Evolutionary conservation across 768 basidiomycete species (phyloP).

Genomic region (Tulasnella calospora): DNA sequence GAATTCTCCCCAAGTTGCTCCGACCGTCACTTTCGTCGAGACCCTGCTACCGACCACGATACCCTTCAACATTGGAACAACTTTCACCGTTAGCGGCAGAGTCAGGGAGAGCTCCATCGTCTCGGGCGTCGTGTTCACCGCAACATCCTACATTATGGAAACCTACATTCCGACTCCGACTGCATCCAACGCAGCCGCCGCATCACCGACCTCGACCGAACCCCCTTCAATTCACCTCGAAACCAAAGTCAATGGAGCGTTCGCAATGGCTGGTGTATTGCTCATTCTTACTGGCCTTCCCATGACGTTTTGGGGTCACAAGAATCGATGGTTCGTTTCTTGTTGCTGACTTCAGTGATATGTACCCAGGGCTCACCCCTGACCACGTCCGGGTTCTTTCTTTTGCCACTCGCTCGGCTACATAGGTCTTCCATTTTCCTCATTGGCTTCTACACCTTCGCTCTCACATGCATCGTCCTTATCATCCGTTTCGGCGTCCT

Average conservation of each 20-base stretch:
- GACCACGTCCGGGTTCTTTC: conserved; percentile 22
- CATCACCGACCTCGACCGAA: conserved; percentile 46
- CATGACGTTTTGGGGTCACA: conserved; percentile 87
- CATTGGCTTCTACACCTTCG: conserved; percentile 83
- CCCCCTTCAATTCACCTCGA: conserved; percentile 42
- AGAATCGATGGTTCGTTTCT: conserved; percentile 77
- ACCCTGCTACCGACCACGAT: conserved; percentile 54
- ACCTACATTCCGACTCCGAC: conserved; percentile 38
- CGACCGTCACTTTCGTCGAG: conserved; percentile 44
- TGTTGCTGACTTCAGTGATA: not conserved
- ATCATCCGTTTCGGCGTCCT: conserved; percentile 80
- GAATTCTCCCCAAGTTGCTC: conserved; percentile 9
- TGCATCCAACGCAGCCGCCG: conserved; percentile 37
- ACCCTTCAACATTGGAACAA: conserved; percentile 56
- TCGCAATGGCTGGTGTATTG: conserved; percentile 80
- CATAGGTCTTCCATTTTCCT: conserved; percentile 88
- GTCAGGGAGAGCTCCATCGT: not conserved
- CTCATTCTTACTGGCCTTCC: conserved; percentile 87
- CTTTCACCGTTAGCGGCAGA: conserved; percentile 34
- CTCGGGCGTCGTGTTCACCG: conserved; percentile 9
- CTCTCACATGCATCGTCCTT: conserved; percentile 80
- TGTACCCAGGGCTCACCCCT: conserved; percentile 3
- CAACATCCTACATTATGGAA: conserved; percentile 5
- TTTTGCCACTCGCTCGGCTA: not conserved
- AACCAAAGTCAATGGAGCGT: conserved; percentile 78